These are phyloP conservation scores for Hysterangium stoloniferum DNA, from an alignment of 768 basidiomycete species.

Conservation along the genomic window DNA sequence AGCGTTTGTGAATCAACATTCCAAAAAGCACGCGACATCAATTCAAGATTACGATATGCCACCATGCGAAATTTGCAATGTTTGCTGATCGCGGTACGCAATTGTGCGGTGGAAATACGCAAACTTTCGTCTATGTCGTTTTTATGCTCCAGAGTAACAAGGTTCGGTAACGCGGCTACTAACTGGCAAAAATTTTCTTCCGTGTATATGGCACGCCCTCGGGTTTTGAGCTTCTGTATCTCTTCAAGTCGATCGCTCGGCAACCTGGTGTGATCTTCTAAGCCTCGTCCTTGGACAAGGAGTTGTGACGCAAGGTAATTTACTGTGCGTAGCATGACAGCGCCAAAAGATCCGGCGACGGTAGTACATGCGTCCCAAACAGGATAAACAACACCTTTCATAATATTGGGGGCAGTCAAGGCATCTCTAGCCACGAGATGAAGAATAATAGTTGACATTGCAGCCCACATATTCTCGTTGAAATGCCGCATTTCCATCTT, in stretches of 20 bases:
- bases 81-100: conserved; percentile 55
- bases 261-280: conserved; percentile 21
- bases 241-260: conserved; percentile 48
- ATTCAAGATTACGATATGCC: conserved; percentile 67
- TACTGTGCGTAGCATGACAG: conserved; percentile 51
- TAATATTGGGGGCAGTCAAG: conserved; percentile 61
- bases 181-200: conserved; percentile 59
- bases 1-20: conserved; percentile 42
- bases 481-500: conserved; percentile 55
- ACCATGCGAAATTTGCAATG: conserved; percentile 65
- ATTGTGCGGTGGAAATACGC: conserved; percentile 37
- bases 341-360: conserved; percentile 31
- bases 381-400: conserved; percentile 71
- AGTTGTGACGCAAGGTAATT: conserved; percentile 56
- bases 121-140: conserved; percentile 40
- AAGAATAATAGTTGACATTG: conserved; percentile 53
- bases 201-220: conserved; percentile 58
- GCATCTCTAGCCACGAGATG: conserved; percentile 61
- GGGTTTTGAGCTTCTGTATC: conserved; percentile 60
- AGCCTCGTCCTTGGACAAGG: conserved; percentile 46
- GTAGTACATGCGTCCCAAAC: conserved; percentile 59
- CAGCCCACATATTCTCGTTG: conserved; percentile 56
- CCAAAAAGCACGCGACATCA: conserved; percentile 63
- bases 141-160: conserved; percentile 67
- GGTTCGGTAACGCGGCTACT: conserved; percentile 54